Base-by-base conservation (phyloP, 2,329 filamentous ascomycete genomes). In the Berkeleyomyces basicola region DNA sequence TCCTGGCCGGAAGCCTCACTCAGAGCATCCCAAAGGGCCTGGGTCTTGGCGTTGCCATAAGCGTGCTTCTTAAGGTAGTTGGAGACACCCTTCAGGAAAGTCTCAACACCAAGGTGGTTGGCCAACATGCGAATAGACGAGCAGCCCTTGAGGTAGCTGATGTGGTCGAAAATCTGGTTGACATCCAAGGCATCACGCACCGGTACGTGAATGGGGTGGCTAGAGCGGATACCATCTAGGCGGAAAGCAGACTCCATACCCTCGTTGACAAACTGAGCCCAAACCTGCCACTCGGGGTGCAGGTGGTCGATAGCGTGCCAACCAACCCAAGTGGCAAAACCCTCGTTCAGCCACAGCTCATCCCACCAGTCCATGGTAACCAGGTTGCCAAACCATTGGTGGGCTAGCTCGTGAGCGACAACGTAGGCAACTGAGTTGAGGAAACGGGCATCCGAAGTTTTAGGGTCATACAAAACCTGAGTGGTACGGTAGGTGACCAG, bases 311-410 rank as follows among this genome's bases (percentile, higher is more conserved):
- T 84, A 7, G 90, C 91, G 65, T 91, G 81, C 92, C 92, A 99
- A 61, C 92, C 93, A 51, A 96, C 92, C 92, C 92, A 97, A 2
- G 93, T 99, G 49, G 93, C 93, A 71, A 99, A 99, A 10, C 91
- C 91, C 74, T 97, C 92, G 70, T 95, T 95, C 61, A 95, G 80
- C 90, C 90, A 96, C 47, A 93, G 81, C 75, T 95, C 88, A 71
- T 86, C 89, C 89, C 88, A 93, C 90, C 90, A 96, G 72, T 95
- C 89, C 90, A 96, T 96, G 4, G 91, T 96, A 51, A 95, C 90
- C 9, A 96, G 81, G 72, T 96, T 95, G 44, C 90, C 90, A 69
- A 96, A 96, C 91, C 91, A 96, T 75, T 95, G 90, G 71, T 96
- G 90, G 63, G 91, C 93, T 66, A 99, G 80, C 74, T 99, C 93